Evolutionary conservation across 768 basidiomycete species (phyloP).

Genomic region (Pseudohyphozyma bogoriensis): DNA sequence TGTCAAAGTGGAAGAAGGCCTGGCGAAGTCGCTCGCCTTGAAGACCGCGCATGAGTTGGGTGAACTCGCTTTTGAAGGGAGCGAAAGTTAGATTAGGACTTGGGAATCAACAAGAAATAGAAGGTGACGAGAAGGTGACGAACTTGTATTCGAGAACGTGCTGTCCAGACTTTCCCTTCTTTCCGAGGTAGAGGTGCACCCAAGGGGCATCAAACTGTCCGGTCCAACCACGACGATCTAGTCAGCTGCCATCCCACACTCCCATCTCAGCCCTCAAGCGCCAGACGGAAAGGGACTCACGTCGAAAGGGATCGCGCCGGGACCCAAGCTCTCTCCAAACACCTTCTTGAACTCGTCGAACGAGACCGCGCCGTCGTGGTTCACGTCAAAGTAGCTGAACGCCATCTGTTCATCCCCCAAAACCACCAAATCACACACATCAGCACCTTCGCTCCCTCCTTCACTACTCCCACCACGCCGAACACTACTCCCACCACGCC

Average conservation of each 20-base stretch:
- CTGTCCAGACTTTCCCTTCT: conserved; percentile 68
- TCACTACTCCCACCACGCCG: too few relatives aligned
- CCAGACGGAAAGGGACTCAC: conserved; percentile 57
- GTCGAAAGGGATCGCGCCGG: conserved; percentile 81
- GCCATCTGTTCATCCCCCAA: conserved; percentile 16
- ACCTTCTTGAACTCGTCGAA: conserved; percentile 93
- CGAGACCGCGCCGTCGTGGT: conserved; percentile 81
- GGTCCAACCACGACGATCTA: neutral
- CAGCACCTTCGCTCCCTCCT: conserved; percentile 94
- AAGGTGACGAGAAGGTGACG: neutral
- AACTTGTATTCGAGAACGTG: conserved; percentile 33
- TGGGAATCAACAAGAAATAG: too few relatives aligned
- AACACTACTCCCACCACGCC: neutral
- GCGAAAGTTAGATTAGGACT: neutral
- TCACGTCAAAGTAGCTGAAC: conserved; percentile 45
- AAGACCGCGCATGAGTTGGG: conserved; percentile 94
- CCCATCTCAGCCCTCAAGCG: conserved; percentile 46
- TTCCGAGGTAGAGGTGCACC: conserved; percentile 91
- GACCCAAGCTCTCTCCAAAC: conserved; percentile 65
- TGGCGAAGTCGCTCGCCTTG: conserved; percentile 96
- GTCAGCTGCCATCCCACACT: neutral
- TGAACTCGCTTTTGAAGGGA: conserved; percentile 61
- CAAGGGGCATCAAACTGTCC: conserved; percentile 55
- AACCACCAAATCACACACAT: conserved; percentile 59
- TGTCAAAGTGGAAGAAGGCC: conserved; percentile 83